A percentile compares a stretch with the other conserved stretches of the same genome.
These are phyloP conservation scores for Vigna trinervia DNA, from an alignment of 306 rosid species.

Conservation along the genomic window DNA sequence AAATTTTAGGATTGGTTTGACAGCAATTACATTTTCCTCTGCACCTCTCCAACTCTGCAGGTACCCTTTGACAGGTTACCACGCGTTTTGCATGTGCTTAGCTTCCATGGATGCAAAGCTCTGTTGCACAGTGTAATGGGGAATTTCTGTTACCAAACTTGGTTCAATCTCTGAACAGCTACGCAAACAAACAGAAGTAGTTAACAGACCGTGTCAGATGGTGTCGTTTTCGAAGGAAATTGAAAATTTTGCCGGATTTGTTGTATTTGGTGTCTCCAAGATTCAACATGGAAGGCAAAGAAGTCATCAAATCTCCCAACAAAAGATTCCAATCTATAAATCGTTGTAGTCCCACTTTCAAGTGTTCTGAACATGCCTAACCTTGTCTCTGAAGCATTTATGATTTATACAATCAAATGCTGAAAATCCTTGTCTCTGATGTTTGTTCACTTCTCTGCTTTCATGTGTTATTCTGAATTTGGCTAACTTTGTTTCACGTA, in stretches of 20 bases:
- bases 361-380: background rate
- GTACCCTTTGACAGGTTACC: conserved; percentile 96
- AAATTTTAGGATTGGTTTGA: background rate
- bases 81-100: conserved; percentile 88
- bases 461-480: background rate
- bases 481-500: background rate
- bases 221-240: conserved; percentile 30
- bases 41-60: conserved; percentile 51
- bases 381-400: background rate
- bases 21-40: conserved; percentile 34
- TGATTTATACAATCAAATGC: no score
- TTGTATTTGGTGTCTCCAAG: conserved; percentile 3
- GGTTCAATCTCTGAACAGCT: conserved; percentile 70
- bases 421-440: background rate
- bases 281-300: background rate
- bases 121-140: conserved; percentile 69
- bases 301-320: background rate
- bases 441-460: background rate
- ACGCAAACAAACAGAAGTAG: background rate
- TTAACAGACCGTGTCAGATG: background rate
- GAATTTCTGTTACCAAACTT: conserved; percentile 20
- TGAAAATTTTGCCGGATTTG: background rate
- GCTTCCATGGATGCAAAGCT: conserved; percentile 93
- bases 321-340: background rate
- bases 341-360: background rate